phyloP scores from a whole-genome alignment of 768 basidiomycete genomes.

The Kwoniella sp. region DNA sequence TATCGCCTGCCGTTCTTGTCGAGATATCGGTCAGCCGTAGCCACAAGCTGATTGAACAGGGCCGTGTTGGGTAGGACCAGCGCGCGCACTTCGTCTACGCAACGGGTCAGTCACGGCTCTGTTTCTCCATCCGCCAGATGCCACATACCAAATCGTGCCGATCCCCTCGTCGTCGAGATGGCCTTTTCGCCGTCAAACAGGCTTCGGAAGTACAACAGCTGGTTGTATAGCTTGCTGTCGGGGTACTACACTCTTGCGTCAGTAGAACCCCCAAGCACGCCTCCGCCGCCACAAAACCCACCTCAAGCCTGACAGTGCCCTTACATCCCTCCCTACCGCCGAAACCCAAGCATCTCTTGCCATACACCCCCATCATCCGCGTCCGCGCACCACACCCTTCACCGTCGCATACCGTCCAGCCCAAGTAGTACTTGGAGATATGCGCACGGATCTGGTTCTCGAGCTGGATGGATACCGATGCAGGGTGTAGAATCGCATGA shows the following conservation, averaged over 20 bases:
- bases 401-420: conserved; percentile 84
- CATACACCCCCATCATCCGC: conserved; percentile 91
- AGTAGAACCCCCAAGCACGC: background rate
- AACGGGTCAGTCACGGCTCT: background rate
- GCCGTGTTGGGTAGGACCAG: conserved; percentile 56
- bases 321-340: conserved; percentile 57
- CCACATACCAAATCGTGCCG: conserved; percentile 47
- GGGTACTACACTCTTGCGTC: conserved; percentile 75
- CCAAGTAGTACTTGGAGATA: conserved; percentile 79
- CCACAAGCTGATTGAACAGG: conserved; percentile 57
- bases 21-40: conserved; percentile 72
- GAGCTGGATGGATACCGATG: conserved; percentile 75
- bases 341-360: conserved; percentile 66
- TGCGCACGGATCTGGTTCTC: conserved; percentile 76
- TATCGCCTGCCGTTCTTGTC: conserved; percentile 81
- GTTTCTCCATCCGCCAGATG: no score
- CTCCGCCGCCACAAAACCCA: conserved; percentile 48
- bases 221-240: conserved; percentile 79
- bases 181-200: conserved; percentile 73
- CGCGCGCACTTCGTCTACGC: conserved; percentile 58
- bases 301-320: conserved; percentile 71
- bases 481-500: conserved; percentile 54
- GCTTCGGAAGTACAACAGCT: conserved; percentile 74
- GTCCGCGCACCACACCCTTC: conserved; percentile 75
- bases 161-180: conserved; percentile 56